Base-by-base conservation (phyloP, 306 rosid species). In the Cucurbita moschata region DNA sequence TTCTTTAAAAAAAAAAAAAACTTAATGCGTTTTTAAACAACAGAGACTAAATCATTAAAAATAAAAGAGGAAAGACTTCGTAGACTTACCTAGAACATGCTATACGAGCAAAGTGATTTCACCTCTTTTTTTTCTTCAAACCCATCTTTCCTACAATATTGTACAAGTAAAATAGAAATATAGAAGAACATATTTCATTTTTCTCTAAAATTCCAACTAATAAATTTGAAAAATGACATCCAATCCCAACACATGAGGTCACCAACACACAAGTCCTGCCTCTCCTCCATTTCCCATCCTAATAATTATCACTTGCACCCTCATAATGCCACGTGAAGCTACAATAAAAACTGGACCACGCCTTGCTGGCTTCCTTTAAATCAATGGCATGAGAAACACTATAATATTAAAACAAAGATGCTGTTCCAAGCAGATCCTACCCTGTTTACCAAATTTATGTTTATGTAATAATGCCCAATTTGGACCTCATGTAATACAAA, bases 311-410 rank as follows among this genome's bases (percentile, higher is more conserved):
- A 65, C 16, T 18, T 43, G 38, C 53, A 43, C 53, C 53, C 71
- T 18, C 37, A 65, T 42, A 7, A 47, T 68, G 73, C 73, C 73
- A 68, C 73, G 57, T 69, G 73, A 69, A 12, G 43, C 49, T 43
- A 26, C 56, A 26, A 69, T 10, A 68, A 39, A 66, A 39, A 26
- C 58, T 49, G 58, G 73, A 49, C 57, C 73, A 69, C 44, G 49
- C 73, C 73, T 69, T 12, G 44, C 44, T 69, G 73, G 58, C 73
- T 21, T 46, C 11, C 6, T 47, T 47, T 69, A 69, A 47, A 13
- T 69, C 43, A 69, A 69, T 49, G 14, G 4, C 21, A 69, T 49
- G 57, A 49, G 19, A 30, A 69, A 69, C 23, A 49, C 44, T 69
- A 62, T 38, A 23, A 66, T 49, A 46, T 69, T 69, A 69, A 49